Evolutionary conservation across 2,329 filamentous ascomycete genomes (phyloP).

Genomic region (Curvularia lunata): DNA sequence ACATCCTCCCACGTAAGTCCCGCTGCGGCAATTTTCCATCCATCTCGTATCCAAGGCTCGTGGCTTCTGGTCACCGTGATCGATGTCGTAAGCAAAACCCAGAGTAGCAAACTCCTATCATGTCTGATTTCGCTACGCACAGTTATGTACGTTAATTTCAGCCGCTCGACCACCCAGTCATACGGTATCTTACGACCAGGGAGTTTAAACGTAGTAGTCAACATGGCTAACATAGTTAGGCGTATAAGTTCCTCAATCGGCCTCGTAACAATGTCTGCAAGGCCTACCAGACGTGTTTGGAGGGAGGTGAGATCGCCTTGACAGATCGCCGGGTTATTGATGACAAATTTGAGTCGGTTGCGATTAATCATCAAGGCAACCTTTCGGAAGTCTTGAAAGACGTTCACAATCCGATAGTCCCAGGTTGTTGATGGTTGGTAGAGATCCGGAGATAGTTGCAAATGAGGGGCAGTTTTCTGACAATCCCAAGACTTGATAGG

Average conservation of each 20-base stretch:
- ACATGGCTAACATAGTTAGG: not conserved
- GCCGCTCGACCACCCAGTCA: not conserved
- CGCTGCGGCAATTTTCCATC: not conserved
- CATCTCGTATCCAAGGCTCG: not conserved
- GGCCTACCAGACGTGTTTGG: not conserved
- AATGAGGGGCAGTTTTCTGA: not conserved
- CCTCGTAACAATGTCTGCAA: not conserved
- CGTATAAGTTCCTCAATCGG: not conserved
- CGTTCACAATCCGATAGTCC: not conserved
- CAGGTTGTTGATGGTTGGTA: conserved; percentile 1
- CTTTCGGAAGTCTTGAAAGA: not conserved
- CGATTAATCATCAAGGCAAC: not conserved
- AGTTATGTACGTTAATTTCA: not conserved
- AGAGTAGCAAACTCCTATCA: not conserved
- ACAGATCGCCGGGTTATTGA: not conserved
- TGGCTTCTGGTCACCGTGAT: not conserved
- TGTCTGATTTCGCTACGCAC: not conserved
- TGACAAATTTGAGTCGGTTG: not conserved
- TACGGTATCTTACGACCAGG: not conserved
- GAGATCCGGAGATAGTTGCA: not conserved
- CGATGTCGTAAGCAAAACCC: not conserved
- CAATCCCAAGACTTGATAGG: not conserved
- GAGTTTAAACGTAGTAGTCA: not conserved
- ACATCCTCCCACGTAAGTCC: not conserved
- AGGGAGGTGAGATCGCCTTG: not conserved